Evolutionary conservation across 768 basidiomycete species (phyloP).

Genomic region (Daedaleopsis nitida): DNA sequence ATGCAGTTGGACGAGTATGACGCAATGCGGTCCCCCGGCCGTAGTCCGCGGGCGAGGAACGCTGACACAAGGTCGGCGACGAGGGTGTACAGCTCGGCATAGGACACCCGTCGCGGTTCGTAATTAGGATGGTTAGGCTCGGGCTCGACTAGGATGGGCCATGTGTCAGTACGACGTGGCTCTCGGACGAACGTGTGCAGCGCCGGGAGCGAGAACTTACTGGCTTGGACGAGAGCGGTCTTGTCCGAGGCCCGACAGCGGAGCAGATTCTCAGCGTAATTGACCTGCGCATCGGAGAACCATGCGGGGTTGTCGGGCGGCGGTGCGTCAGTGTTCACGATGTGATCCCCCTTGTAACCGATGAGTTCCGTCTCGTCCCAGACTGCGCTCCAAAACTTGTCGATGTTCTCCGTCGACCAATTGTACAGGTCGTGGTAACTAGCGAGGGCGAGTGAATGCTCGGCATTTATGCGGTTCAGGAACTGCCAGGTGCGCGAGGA

Average conservation of each 20-base stretch:
- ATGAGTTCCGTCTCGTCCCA: conserved; percentile 70
- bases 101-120: conserved; percentile 48
- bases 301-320: conserved; percentile 69
- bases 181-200: conserved; percentile 23
- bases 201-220: conserved; percentile 43
- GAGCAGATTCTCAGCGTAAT: conserved; percentile 86
- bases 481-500: conserved; percentile 52
- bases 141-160: conserved; percentile 54
- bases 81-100: conserved; percentile 57
- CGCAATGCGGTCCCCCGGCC: conserved; percentile 71
- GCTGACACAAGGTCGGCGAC: conserved; percentile 62
- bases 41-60: conserved; percentile 51
- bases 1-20: conserved; percentile 82
- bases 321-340: conserved; percentile 54
- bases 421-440: conserved; percentile 65
- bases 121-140: conserved; percentile 49
- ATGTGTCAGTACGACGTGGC: conserved; percentile 1
- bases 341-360: conserved; percentile 60
- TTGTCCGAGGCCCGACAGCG: conserved; percentile 55
- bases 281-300: conserved; percentile 68
- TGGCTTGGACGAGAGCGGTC: conserved; percentile 68
- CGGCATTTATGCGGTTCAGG: conserved; percentile 51
- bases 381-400: conserved; percentile 69
- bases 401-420: conserved; percentile 65
- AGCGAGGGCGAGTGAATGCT: conserved; percentile 43